These are phyloP conservation scores for Capsaspora owczarzaki DNA, from an alignment of 78 protist species.

Conservation along the genomic window DNA sequence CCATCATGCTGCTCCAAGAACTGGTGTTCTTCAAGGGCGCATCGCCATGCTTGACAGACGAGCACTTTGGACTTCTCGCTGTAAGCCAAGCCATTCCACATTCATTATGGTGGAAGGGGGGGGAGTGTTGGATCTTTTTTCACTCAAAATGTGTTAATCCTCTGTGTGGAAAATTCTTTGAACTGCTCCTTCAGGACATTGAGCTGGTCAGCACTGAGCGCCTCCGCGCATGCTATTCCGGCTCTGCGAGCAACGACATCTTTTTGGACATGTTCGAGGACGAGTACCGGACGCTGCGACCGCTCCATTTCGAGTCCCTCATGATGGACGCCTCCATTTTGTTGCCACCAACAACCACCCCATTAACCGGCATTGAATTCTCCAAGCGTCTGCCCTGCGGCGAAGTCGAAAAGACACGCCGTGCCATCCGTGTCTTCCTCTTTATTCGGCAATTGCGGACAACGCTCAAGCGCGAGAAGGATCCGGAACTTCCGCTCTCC, in stretches of 20 bases:
- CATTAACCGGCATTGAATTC: not conserved
- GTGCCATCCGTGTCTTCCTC: not conserved
- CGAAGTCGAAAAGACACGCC: not conserved
- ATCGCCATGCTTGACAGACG: not conserved
- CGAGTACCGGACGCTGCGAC: not conserved
- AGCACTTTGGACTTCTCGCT: not conserved
- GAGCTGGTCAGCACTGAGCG: not conserved
- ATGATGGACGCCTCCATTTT: slow-evolving; percentile 3
- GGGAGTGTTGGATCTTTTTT: too few species aligned
- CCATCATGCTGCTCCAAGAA: not conserved
- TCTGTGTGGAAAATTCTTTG: too few species aligned
- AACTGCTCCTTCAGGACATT: not conserved
- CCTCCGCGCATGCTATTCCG: not conserved
- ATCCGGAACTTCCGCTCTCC: not conserved
- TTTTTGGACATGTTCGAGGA: not conserved
- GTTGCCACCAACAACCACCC: not conserved
- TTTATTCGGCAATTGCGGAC: not conserved
- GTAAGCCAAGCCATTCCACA: too few species aligned
- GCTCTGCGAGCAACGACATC: not conserved
- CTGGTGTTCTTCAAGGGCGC: slow-evolving; percentile 2
- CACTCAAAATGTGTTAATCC: too few species aligned
- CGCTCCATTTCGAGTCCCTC: not conserved
- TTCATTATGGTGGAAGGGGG: too few species aligned
- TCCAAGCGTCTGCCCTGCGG: slow-evolving; percentile 3
- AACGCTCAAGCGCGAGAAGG: not conserved